Percentiles rank a stretch among this genome's conserved stretches.
Evolutionary conservation across 2,329 filamentous ascomycete genomes (phyloP).

Genomic region (Venturia effusa): DNA sequence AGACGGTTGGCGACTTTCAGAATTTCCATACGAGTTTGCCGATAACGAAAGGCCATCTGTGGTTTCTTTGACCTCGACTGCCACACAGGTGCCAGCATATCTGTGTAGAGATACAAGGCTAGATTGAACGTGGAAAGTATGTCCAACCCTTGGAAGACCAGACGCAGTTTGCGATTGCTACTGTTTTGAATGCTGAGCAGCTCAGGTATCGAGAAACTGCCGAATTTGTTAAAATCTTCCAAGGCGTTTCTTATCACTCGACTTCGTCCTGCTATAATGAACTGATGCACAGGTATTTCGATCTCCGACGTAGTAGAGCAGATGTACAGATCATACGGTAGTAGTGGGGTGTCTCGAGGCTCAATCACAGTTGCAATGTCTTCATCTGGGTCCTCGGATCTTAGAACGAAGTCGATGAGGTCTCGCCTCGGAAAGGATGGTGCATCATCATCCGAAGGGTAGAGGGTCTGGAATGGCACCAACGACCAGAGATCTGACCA

Average conservation of each 20-base stretch:
- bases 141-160: constrained; percentile 63
- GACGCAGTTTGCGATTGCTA: constrained; percentile 39
- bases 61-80: constrained; percentile 59
- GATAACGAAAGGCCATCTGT: constrained; percentile 52
- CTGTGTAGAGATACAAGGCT: constrained; percentile 69
- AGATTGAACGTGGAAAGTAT: constrained; percentile 71
- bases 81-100: constrained; percentile 76
- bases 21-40: constrained; percentile 71
- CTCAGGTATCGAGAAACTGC: constrained; percentile 45
- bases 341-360: constrained; percentile 27
- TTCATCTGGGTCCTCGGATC: constrained; percentile 10
- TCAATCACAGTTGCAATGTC: constrained; percentile 16
- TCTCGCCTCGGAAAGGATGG: constrained; percentile 5
- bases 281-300: constrained; percentile 70
- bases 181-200: constrained; percentile 46
- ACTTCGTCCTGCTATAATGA: constrained; percentile 68
- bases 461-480: constrained; percentile 54
- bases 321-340: constrained; percentile 31
- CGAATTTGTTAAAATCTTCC: constrained; percentile 41
- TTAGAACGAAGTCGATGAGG: constrained; percentile 14
- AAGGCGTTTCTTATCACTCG: constrained; percentile 49
- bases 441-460: background rate
- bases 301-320: constrained; percentile 54
- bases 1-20: constrained; percentile 72
- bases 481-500: constrained; percentile 65